Base-by-base conservation (phyloP, 257 asterid genomes). In the Galeopsis tetrahit region DNA sequence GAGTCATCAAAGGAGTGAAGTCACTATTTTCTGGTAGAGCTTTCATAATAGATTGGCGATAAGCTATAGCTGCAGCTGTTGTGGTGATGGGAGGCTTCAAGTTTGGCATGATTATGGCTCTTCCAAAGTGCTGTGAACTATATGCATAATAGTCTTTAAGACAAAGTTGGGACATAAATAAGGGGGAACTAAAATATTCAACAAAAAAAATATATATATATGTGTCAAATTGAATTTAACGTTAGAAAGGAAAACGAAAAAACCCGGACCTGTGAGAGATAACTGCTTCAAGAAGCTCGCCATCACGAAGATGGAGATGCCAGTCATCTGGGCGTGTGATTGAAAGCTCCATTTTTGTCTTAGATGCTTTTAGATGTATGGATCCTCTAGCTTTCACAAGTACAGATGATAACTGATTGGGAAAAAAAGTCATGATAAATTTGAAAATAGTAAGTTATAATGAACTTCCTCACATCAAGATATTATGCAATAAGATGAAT, bases 261-360 rank as follows among this genome's bases (percentile, higher is more conserved):
- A 28, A 9, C 5, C 5, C 0, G 14, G 7, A 90, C 97, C 97
- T 93, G 88, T 94, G 98, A 72, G 89, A 36, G 40, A 81, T 88
- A 68, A 94, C 89, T 32, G 91, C 84, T 77, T 88, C 82, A 60
- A 94, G 98, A 81, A 91, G 89, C 59, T 89, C 89, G 32, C 97
- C 96, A 71, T 94, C 98, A 71, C 97, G 98, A 60, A 94, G 97
- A 91, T 94, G 98, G 83, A 94, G 98, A 83, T 91, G 98, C 98
- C 97, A 94, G 80, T 94, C 98, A 84, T 94, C 98, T 40, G 98
- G 97, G 28, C 80, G 89, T 10, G 92, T 82, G 57, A 91, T 84
- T 17, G 97, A 80, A 69, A 91, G 86, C 87, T 86, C 91, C 98
- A 93, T 83, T 53, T 75, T 87, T 5, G 61, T 44, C 49, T 80